These are phyloP conservation scores for Myxozyma udenii DNA, from an alignment of 805 yeast species.

Conservation along the genomic window DNA sequence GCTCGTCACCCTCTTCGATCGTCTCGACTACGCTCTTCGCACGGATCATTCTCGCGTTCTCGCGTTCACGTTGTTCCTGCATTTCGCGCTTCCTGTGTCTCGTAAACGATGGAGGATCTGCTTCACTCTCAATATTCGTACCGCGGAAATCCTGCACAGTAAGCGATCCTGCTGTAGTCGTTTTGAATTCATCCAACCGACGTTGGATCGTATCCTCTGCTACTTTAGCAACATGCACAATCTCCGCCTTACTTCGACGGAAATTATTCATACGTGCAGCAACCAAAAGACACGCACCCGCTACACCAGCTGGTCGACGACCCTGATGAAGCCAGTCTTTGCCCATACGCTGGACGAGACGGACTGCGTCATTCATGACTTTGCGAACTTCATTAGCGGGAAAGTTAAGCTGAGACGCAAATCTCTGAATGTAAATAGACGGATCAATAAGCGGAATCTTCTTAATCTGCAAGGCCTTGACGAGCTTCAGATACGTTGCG, in stretches of 20 bases:
- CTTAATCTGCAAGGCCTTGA: slow-evolving; percentile 75
- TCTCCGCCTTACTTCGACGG: slow-evolving; percentile 86
- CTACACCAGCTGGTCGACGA: slow-evolving; percentile 96
- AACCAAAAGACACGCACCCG: slow-evolving; percentile 89
- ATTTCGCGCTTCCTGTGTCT: slow-evolving; percentile 52
- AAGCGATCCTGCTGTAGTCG: slow-evolving; percentile 68
- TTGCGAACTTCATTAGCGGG: slow-evolving; percentile 41
- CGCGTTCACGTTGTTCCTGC: slow-evolving; percentile 34
- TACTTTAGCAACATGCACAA: slow-evolving; percentile 91
- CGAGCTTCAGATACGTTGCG: slow-evolving; percentile 90
- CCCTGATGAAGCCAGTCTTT: slow-evolving; percentile 96
- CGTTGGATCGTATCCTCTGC: slow-evolving; percentile 92
- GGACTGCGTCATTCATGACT: slow-evolving; percentile 83
- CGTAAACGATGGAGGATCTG: slow-evolving; percentile 81
- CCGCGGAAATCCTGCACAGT: slow-evolving; percentile 72
- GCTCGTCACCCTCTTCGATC: not conserved
- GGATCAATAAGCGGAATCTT: slow-evolving; percentile 90
- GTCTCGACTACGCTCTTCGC: not conserved
- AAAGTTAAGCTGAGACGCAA: slow-evolving; percentile 81
- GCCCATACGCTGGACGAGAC: slow-evolving; percentile 85
- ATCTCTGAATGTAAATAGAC: slow-evolving; percentile 86
- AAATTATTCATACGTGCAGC: slow-evolving; percentile 97
- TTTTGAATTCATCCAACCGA: slow-evolving; percentile 81
- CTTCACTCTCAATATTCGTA: slow-evolving; percentile 42
- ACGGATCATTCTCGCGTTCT: not conserved